Percentiles rank a stretch among this genome's conserved stretches.
Evolutionary conservation across 495 filamentous ascomycete species (phyloP).

Genomic region (Friedmanniomyces simplex): DNA sequence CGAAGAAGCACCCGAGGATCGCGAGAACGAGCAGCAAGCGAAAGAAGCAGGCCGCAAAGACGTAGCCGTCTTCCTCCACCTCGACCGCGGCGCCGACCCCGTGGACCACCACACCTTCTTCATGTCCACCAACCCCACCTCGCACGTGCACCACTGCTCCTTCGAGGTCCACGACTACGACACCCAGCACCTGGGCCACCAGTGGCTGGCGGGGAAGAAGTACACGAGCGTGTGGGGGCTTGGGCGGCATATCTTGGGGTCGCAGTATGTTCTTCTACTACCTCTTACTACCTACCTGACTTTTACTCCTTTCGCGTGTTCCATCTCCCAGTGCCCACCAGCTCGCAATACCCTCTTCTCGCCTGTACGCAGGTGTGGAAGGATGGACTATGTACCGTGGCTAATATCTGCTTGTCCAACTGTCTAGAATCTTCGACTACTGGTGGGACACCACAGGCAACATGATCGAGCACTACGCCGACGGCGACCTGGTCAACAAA

Average conservation of each 20-base stretch:
- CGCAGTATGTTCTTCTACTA: slow-evolving; percentile 29
- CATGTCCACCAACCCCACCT: slow-evolving; percentile 41
- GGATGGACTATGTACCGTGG: too few species aligned
- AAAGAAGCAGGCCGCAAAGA: slow-evolving; percentile 31
- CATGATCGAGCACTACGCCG: slow-evolving; percentile 30
- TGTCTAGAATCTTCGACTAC: slow-evolving; percentile 52
- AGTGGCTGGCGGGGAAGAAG: slow-evolving; percentile 53
- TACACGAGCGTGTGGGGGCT: slow-evolving; percentile 65
- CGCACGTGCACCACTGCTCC: slow-evolving; percentile 59
- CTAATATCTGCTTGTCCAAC: too few species aligned
- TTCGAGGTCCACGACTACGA: slow-evolving; percentile 74
- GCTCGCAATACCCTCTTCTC: too few species aligned
- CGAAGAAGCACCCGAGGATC: too few species aligned
- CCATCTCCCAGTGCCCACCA: too few species aligned
- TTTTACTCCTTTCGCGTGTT: background rate
- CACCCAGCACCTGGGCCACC: slow-evolving; percentile 61
- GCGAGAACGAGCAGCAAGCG: too few species aligned
- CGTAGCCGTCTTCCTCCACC: slow-evolving; percentile 52
- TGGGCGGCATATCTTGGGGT: slow-evolving; percentile 56
- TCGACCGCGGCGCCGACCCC: slow-evolving; percentile 48
- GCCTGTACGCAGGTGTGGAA: too few species aligned
- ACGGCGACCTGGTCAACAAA: slow-evolving; percentile 28
- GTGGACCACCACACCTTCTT: slow-evolving; percentile 71
- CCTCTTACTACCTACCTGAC: background rate
- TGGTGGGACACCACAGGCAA: slow-evolving; percentile 38